Conservation (phyloP, 805 yeast species). For the Ogataea nitratoaversa region DNA sequence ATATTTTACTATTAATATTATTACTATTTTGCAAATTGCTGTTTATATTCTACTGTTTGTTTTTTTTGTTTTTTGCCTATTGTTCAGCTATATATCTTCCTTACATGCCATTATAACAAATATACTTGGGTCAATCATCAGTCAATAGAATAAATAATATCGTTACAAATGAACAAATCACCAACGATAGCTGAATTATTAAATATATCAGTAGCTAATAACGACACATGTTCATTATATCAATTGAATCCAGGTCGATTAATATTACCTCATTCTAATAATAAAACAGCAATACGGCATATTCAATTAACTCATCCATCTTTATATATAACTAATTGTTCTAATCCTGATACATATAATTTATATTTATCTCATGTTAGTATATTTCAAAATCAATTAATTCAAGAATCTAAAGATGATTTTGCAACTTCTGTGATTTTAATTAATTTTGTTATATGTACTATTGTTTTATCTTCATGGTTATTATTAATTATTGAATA, state of each 20-base stretch:
- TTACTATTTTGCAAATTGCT: too few relatives aligned
- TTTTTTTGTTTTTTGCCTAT: too few relatives aligned
- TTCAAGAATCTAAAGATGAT: constrained; percentile 24
- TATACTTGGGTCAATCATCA: too few relatives aligned
- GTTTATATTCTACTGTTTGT: too few relatives aligned
- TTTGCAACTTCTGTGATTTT: constrained; percentile 37
- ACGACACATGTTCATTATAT: constrained; percentile 5
- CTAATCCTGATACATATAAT: constrained; percentile 1
- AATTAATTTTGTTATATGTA: constrained; percentile 48
- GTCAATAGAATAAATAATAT: too few relatives aligned
- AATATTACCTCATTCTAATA: neutral
- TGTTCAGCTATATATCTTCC: too few relatives aligned
- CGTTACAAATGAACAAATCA: neutral
- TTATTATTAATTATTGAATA: constrained; percentile 56
- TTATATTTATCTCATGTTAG: neutral
- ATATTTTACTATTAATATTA: too few relatives aligned
- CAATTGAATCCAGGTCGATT: constrained; percentile 10
- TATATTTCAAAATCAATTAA: neutral
- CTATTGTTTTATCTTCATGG: constrained; percentile 64
- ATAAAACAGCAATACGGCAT: neutral
- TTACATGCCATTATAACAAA: neutral
- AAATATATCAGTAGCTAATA: neutral
- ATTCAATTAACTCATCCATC: constrained; percentile 31
- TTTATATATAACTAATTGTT: constrained; percentile 46
- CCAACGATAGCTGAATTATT: neutral